Conservation (phyloP, 2,329 filamentous ascomycete species). For the Fusarium verticillioides region DNA sequence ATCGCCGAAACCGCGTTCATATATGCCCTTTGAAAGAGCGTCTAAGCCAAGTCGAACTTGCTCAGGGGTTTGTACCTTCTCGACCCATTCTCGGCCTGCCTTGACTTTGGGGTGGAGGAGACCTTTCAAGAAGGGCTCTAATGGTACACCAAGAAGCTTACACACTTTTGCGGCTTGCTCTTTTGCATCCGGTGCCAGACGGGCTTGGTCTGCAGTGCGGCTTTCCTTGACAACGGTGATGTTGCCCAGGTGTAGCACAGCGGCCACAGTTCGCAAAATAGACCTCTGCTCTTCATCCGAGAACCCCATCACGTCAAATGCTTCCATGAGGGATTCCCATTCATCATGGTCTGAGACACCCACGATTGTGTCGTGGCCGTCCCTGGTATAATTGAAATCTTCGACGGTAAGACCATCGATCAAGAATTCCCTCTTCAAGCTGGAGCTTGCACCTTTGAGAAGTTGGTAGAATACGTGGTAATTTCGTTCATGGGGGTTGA, state of each 20-base stretch:
- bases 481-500: constrained; percentile 89
- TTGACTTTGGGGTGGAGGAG: constrained; percentile 94
- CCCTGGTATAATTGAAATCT: constrained; percentile 90
- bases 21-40: constrained; percentile 95
- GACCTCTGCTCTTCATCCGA: constrained; percentile 83
- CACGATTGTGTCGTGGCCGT: constrained; percentile 90
- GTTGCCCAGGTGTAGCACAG: constrained; percentile 93
- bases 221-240: constrained; percentile 91
- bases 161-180: constrained; percentile 83
- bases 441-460: constrained; percentile 80
- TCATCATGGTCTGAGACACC: constrained; percentile 92
- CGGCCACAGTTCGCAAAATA: constrained; percentile 88
- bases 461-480: constrained; percentile 99
- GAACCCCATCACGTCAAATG: constrained; percentile 95
- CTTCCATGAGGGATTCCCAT: constrained; percentile 90
- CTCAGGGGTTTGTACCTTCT: constrained; percentile 97
- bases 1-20: constrained; percentile 94
- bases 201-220: constrained; percentile 88
- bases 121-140: constrained; percentile 87
- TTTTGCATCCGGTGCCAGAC: constrained; percentile 79
- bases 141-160: constrained; percentile 81
- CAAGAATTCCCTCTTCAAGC: constrained; percentile 80
- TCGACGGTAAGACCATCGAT: constrained; percentile 80
- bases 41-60: constrained; percentile 92
- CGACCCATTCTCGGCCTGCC: constrained; percentile 96